Evolutionary conservation across 2,329 filamentous ascomycete species (phyloP), one percentile per base, ranked within the genome.

Genomic region (Alternaria incomplexa): DNA sequence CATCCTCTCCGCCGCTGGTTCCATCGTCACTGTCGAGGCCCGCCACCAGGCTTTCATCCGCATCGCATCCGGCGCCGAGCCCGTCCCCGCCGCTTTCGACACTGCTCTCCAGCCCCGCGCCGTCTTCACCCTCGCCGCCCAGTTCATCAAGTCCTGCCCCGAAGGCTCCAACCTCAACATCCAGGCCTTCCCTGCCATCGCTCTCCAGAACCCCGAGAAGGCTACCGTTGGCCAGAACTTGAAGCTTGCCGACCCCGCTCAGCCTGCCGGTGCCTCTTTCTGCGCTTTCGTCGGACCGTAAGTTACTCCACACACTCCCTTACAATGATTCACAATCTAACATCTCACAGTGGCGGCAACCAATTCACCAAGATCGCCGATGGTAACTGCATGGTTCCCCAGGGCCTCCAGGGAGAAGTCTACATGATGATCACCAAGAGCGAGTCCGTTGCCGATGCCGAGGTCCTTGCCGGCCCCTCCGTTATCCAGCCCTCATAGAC

Each of bases 11-110:
- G 87, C 88, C 20, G 91, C 91, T 3, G 91, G 85, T 10, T 87
- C 87, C 54, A 93, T 93, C 77, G 85, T 92, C 47, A 91, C 90
- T 23, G 86, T 92, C 63, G 91, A 93, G 81, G 85, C 90, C 26
- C 86, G 91, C 62, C 91, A 93, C 81, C 89, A 92, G 80, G 89
- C 89, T 64, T 89, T 91, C 79, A 88, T 93, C 79, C 89, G 91
- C 67, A 81, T 85, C 61, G 88, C 87, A 43, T 82, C 85, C 20
- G 84, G 85, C 62, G 82, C 84, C 58, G 81, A 86, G 60, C 87
- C 90, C 56, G 86, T 91, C 5, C 89, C 91, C 5, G 87, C 88
- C 74, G 85, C 90, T 25, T 91, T 93, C 73, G 90, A 93, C 77
- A 89, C 88, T 1, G 85, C 91, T 1, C 87, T 93, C 12, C 86